Evolutionary conservation across 23 red algal species (phyloP).

Genomic region (Gracilaria caudata): DNA sequence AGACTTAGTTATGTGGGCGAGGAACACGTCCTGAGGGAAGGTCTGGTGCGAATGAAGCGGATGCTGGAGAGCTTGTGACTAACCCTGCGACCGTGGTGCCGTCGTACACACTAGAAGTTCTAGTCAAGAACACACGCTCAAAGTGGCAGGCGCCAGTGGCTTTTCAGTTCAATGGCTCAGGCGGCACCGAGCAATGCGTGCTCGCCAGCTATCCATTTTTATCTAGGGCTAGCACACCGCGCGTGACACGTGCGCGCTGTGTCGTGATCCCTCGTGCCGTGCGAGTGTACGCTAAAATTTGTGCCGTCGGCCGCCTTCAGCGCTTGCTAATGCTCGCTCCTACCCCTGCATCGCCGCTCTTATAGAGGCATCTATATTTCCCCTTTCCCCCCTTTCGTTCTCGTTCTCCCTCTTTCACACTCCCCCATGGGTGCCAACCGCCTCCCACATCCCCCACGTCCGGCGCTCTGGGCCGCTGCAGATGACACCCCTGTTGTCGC

Average conservation of each 20-base stretch:
- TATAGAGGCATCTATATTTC: not conserved
- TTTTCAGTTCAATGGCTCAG: no score
- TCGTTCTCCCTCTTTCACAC: not conserved
- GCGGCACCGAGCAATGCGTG: not conserved
- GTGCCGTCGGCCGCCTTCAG: not conserved
- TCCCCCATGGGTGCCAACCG: no score
- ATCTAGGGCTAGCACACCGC: not conserved
- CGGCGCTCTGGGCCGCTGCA: no score
- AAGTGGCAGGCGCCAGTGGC: no score
- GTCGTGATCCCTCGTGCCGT: conserved; percentile 4
- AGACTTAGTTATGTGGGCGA: conserved; percentile 88
- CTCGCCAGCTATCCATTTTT: not conserved
- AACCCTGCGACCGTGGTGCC: no score
- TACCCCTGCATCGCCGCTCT: not conserved
- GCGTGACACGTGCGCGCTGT: conserved; percentile 12
- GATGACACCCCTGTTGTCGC: no score
- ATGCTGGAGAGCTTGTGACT: conserved; percentile 32
- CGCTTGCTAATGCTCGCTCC: not conserved
- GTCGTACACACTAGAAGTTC: no score
- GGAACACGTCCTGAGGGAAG: conserved; percentile 64
- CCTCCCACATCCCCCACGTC: no score
- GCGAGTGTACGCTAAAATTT: not conserved
- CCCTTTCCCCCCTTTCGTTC: not conserved
- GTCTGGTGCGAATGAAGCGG: conserved; percentile 71
- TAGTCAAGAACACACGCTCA: no score